Evolutionary conservation across 1,139 yeast species (phyloP), one percentile per base, ranked within the genome.

Genomic region (Sugiyamaella novakii): DNA sequence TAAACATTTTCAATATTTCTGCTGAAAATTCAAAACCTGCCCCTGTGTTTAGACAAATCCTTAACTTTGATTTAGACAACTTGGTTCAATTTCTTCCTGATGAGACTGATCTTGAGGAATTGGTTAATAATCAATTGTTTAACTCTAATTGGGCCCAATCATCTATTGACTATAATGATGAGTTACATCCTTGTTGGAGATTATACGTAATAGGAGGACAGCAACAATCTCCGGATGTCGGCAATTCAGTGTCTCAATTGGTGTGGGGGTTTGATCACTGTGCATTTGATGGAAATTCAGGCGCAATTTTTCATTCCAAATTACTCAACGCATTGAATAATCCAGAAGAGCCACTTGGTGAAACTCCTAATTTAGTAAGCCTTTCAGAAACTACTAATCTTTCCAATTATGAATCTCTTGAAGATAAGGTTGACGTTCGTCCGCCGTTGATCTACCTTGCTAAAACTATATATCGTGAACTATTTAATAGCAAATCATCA

Each of bases 201-300:
- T 39, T 59, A 12, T 43, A 51, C 17, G 51, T 59, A 2, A 15
- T 56, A 18, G 27, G 38, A 3, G 7, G n/a, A n/a, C n/a, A n/a
- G n/a, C n/a, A n/a, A n/a, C n/a, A n/a, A n/a, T n/a, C n/a, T n/a
- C n/a, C n/a, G n/a, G n/a, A n/a, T n/a, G 27, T 24, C 27, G 53
- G 50, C 5, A 14, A 38, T n/a, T n/a, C n/a, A n/a, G n/a, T n/a
- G n/a, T n/a, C n/a, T n/a, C n/a, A n/a, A n/a, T 44, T 47, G 11
- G 53, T 56, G 24, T 59, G 54, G 54, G 58, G 47, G 11, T 60
- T 56, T 48, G 60, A 60, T 46, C 63, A 60, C 46, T 28, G 56
- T 3, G 37, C 39, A 3, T 49, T 53, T 44, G 63, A 60, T 36
- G 63, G 63, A 27, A 53, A 52, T 25, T 51, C 58, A 7, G 63